Evolutionary conservation across 345 rosid species (phyloP).

Genomic region (Acer saccharum): DNA sequence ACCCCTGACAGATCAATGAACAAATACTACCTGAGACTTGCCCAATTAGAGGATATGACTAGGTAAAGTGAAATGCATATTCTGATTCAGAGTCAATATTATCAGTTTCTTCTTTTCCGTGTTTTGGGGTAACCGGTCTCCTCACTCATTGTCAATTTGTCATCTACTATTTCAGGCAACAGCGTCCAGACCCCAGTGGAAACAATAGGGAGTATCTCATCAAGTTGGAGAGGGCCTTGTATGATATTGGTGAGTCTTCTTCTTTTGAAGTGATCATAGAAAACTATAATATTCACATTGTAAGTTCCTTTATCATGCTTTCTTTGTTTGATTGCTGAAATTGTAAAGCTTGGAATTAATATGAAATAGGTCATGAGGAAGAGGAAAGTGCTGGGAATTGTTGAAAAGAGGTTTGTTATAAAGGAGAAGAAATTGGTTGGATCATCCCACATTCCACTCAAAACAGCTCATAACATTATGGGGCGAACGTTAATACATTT

Average conservation of each 20-base stretch:
- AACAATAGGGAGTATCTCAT: slow-evolving; percentile 93
- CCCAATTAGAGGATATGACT: slow-evolving; percentile 93
- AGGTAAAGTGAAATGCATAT: slow-evolving; percentile 40
- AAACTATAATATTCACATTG: not conserved
- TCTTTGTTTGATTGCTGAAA: not conserved
- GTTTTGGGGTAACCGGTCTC: slow-evolving; percentile 4
- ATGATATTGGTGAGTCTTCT: slow-evolving; percentile 59
- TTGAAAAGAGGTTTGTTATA: slow-evolving; percentile 29
- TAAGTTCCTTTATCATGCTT: not conserved
- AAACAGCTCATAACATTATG: slow-evolving; percentile 36
- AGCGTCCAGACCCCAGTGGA: slow-evolving; percentile 94
- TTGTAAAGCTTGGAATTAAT: not conserved
- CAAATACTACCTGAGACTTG: slow-evolving; percentile 94
- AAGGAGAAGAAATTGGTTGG: slow-evolving; percentile 44
- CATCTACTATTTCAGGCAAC: slow-evolving; percentile 53
- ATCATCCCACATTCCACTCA: slow-evolving; percentile 34
- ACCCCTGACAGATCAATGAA: slow-evolving; percentile 82
- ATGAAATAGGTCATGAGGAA: slow-evolving; percentile 74
- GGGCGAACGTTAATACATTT: not conserved
- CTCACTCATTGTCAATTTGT: slow-evolving; percentile 16
- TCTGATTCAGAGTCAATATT: not conserved
- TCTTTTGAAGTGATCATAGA: not conserved
- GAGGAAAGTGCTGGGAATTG: slow-evolving; percentile 64
- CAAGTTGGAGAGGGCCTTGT: slow-evolving; percentile 85
- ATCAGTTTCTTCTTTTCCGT: not conserved